Conservation (phyloP, 495 filamentous ascomycete genomes). For the Neohortaea acidophila region DNA sequence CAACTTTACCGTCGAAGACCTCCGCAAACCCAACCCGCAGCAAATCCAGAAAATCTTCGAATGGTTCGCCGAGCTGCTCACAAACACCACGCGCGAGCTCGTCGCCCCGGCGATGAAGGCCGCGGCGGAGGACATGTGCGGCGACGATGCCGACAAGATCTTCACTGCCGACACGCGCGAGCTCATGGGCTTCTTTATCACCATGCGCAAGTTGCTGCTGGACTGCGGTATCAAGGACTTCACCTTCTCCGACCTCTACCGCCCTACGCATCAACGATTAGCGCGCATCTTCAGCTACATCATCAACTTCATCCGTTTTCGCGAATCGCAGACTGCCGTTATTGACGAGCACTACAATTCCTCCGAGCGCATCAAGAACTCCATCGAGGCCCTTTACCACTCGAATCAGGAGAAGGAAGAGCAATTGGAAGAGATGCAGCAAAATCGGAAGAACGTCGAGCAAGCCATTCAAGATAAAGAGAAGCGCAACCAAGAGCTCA, state of each 20-base stretch:
- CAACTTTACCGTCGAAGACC: conserved; percentile 68
- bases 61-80: conserved; percentile 86
- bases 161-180: conserved; percentile 77
- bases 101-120: conserved; percentile 91
- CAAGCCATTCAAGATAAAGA: conserved; percentile 65
- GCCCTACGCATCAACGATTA: conserved; percentile 73
- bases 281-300: conserved; percentile 88
- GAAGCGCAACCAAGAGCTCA: conserved; percentile 68
- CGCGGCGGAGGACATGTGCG: conserved; percentile 69
- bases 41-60: conserved; percentile 94
- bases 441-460: conserved; percentile 61
- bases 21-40: conserved; percentile 82
- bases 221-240: conserved; percentile 92
- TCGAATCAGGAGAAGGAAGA: conserved; percentile 79
- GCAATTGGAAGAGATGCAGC: conserved; percentile 64
- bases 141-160: conserved; percentile 57
- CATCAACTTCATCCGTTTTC: conserved; percentile 96
- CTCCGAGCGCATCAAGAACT: conserved; percentile 64
- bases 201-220: conserved; percentile 55
- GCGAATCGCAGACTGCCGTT: conserved; percentile 68
- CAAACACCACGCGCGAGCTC: conserved; percentile 78
- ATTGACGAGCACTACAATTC: conserved; percentile 90
- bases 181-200: conserved; percentile 82
- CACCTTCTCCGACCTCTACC: conserved; percentile 74
- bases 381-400: conserved; percentile 68